These are phyloP conservation scores for Vigna reflexopilosa DNA, from an alignment of 306 rosid genomes.

Conservation along the genomic window DNA sequence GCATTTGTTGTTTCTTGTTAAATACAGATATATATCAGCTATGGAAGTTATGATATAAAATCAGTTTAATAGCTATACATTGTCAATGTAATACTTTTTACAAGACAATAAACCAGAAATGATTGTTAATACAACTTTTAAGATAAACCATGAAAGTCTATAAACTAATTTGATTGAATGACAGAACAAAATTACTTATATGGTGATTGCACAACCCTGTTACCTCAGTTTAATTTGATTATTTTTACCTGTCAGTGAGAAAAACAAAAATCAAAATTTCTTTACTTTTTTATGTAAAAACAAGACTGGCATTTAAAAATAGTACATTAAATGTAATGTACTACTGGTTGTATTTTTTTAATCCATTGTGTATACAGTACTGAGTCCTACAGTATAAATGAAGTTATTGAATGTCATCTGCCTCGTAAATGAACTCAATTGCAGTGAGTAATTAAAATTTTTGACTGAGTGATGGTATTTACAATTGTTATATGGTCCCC, in stretches of 20 bases:
- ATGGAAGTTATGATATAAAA: too few relatives aligned
- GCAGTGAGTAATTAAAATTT: constrained; percentile 9
- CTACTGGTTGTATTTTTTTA: not conserved
- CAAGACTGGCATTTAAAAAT: not conserved
- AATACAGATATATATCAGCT: not conserved
- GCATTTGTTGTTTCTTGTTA: too few relatives aligned
- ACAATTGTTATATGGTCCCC: constrained; percentile 16
- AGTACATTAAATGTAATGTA: constrained; percentile 34
- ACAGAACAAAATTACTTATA: too few relatives aligned
- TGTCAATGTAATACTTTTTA: too few relatives aligned
- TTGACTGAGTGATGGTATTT: constrained; percentile 36
- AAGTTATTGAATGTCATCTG: constrained; percentile 36
- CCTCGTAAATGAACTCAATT: constrained; percentile 46
- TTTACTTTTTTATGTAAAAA: not conserved
- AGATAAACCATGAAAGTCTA: too few relatives aligned
- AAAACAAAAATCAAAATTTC: not conserved
- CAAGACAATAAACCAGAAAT: too few relatives aligned
- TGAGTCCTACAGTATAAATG: constrained; percentile 39
- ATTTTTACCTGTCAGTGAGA: not conserved
- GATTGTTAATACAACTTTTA: too few relatives aligned
- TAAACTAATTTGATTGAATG: too few relatives aligned
- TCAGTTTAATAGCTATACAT: too few relatives aligned
- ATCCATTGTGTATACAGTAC: constrained; percentile 5
- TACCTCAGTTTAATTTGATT: too few relatives aligned
- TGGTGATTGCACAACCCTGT: too few relatives aligned